A percentile compares a stretch with the other conserved stretches of the same genome.
These are phyloP conservation scores for Naematelia aurantialba DNA, from an alignment of 768 basidiomycete genomes.

Conservation along the genomic window DNA sequence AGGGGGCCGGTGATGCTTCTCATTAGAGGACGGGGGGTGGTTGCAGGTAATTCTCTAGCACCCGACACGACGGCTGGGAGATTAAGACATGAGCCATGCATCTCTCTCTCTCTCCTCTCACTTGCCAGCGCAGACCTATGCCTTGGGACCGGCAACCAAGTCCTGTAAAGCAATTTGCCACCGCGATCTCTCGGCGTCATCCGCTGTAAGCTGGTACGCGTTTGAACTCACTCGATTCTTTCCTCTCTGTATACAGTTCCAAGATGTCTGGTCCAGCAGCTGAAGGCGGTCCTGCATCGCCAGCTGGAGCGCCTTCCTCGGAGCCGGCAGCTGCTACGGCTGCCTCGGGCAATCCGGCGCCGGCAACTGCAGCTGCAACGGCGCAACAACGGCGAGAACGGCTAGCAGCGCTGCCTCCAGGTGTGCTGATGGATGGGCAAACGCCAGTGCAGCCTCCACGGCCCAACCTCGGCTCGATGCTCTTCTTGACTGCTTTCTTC, in stretches of 20 bases:
- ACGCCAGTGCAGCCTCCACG: conserved; percentile 17
- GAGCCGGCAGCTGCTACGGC: no score
- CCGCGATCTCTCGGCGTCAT: not conserved
- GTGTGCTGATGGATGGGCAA: not conserved
- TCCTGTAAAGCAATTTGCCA: no score
- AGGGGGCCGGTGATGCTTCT: no score
- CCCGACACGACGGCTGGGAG: no score
- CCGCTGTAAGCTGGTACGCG: not conserved
- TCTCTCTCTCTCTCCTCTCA: no score
- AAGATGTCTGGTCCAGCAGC: not conserved
- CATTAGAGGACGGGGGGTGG: no score
- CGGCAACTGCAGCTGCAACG: not conserved
- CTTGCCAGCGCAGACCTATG: no score
- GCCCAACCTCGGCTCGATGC: conserved; percentile 38
- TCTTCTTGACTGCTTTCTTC: conserved; percentile 49
- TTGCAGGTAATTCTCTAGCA: no score
- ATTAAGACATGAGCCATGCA: no score
- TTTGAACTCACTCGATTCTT: not conserved
- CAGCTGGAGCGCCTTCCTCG: no score
- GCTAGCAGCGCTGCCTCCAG: not conserved
- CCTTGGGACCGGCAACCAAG: no score
- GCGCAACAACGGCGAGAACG: not conserved
- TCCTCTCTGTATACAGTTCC: not conserved
- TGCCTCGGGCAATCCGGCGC: not conserved
- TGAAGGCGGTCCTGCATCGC: not conserved